Evolutionary conservation across 2,329 filamentous ascomycete genomes (phyloP).

Genomic region (Leptographium lundbergii): DNA sequence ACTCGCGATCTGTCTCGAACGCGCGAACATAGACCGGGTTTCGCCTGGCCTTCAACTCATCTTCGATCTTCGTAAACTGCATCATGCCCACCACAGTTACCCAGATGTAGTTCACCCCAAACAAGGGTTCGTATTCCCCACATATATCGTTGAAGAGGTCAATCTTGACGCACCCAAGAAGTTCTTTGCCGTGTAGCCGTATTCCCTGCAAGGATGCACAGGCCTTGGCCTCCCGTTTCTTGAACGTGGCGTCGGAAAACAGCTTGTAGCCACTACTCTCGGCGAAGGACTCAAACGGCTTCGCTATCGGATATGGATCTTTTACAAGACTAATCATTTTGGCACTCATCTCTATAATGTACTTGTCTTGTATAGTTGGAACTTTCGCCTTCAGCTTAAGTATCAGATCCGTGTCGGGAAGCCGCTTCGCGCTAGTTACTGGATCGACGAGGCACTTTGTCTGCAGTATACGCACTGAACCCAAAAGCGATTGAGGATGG

Average conservation of each 20-base stretch:
- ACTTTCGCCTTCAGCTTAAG: conserved; percentile 10
- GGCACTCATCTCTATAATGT: neutral
- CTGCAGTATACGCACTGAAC: conserved; percentile 14
- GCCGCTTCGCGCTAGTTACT: conserved; percentile 14
- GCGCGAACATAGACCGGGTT: conserved; percentile 18
- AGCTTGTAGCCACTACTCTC: neutral
- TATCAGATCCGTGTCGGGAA: conserved; percentile 20
- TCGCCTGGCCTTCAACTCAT: conserved; percentile 12
- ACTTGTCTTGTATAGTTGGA: conserved; percentile 8
- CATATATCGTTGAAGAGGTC: conserved; percentile 19
- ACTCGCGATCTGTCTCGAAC: conserved; percentile 15
- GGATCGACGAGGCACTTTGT: conserved; percentile 17
- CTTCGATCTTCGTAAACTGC: conserved; percentile 18
- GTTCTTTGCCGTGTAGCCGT: neutral
- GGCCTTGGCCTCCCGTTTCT: neutral
- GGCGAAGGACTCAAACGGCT: neutral
- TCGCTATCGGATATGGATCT: neutral
- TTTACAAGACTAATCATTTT: neutral
- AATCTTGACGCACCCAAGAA: neutral
- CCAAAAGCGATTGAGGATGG: conserved; percentile 14
- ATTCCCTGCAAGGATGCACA: neutral
- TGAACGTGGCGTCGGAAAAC: neutral
- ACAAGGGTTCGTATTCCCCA: conserved; percentile 16
- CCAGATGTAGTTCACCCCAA: conserved; percentile 22
- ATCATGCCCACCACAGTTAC: conserved; percentile 14